Base-by-base conservation (phyloP, 2,329 filamentous ascomycete species). In the Nothomitra cinnamomea region DNA sequence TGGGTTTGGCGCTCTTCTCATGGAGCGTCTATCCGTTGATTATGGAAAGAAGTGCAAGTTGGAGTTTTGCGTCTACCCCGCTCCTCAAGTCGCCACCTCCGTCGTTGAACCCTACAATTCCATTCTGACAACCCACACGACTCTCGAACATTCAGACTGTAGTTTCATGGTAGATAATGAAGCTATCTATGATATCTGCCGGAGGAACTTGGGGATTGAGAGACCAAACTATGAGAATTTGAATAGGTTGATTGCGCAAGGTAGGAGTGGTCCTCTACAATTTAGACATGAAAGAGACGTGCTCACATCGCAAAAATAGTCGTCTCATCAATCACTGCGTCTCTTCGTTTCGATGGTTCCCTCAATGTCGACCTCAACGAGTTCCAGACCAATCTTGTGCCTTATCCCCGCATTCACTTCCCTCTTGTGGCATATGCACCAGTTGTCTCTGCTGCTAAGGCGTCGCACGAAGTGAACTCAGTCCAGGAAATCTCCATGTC, bases 41-140 rank as follows among this genome's bases (percentile, higher is more conserved):
- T 98, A 95, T 69, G 90, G 92, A 77, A 98, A 98, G 84, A 98
- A 98, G 84, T 94, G 86, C 80, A 98, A 98, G 83, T 81, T 98
- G 60, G 92, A 98, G 74, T 98, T 98, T 79, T 95, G 88, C 66
- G 89, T 98, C 67, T 98, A 98, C 77, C 92, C 92, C 66, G 89
- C 92, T 62, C 92, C 92, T 57, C 89, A 95, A 76, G 92, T 92
- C 61, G 87, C 90, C 62, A 95, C 90, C 65, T 94, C 92, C 45
- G 90, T 98, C 57, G 92, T 98, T 60, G 92, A 98, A 82, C 92
- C 92, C 57, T 98, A 98, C 82, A 98, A 98, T 82, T 95, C 92
- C 52, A 95, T 96, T 68, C 82, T 98, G 62, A 95, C 92, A 64
- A 96, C 92, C 59, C 92, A 98, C 81, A 96, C 89, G 68, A 96